Conservation (phyloP, 768 basidiomycete genomes). For the Podaxis sp. region DNA sequence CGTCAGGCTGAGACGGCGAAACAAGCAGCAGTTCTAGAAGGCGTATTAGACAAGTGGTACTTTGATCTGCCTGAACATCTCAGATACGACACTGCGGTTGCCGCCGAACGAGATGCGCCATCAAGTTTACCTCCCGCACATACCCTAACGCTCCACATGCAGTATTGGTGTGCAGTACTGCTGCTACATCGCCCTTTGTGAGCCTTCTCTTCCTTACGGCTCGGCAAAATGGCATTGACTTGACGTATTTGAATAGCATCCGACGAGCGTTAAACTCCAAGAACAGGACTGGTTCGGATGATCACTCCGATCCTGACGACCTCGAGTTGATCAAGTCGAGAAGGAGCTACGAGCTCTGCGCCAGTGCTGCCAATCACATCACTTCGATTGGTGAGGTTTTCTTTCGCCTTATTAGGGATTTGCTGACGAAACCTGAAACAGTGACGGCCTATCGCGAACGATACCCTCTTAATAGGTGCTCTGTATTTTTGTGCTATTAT, state of each 20-base stretch:
- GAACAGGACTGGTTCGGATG: conserved; percentile 45
- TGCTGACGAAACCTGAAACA: conserved; percentile 23
- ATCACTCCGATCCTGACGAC: conserved; percentile 48
- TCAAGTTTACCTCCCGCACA: conserved; percentile 40
- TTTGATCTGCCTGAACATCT: conserved; percentile 68
- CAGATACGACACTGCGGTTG: conserved; percentile 51
- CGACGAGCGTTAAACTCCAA: conserved; percentile 33
- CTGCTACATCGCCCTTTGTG: conserved; percentile 80
- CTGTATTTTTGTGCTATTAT: conserved; percentile 77
- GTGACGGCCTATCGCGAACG: conserved; percentile 61
- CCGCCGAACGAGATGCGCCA: conserved; percentile 33
- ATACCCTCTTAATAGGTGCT: conserved; percentile 57
- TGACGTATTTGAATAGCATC: conserved; percentile 33
- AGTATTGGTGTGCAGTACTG: conserved; percentile 80
- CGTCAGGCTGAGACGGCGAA: conserved; percentile 49
- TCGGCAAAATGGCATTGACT: conserved; percentile 15
- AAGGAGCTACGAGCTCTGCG: conserved; percentile 73
- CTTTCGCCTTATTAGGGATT: background rate
- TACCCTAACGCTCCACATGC: conserved; percentile 77
- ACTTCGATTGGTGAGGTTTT: conserved; percentile 57
- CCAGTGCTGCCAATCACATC: conserved; percentile 77
- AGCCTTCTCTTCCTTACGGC: conserved; percentile 28
- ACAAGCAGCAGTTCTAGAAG: conserved; percentile 51
- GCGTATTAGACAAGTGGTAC: conserved; percentile 72
- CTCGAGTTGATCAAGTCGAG: conserved; percentile 55